Conservation (phyloP, 2,329 filamentous ascomycete genomes). For the Stagonosporopsis cucurbitacearum region DNA sequence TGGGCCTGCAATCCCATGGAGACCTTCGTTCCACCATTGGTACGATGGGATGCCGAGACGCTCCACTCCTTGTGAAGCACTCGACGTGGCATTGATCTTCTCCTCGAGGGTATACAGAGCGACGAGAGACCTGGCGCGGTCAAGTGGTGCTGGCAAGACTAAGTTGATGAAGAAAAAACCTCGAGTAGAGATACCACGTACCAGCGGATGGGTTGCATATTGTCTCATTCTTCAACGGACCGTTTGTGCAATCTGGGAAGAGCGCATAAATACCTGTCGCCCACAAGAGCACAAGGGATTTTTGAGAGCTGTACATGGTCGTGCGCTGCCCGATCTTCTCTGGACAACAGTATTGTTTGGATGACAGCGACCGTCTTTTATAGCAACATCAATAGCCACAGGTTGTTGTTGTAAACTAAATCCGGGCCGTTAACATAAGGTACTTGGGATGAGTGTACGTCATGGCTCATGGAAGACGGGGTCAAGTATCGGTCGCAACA, state of each 20-base stretch:
- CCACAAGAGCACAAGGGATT: constrained; percentile 14
- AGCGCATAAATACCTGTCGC: constrained; percentile 27
- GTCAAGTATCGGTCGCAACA: constrained; percentile 5
- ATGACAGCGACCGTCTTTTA: constrained; percentile 16
- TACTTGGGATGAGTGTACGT: constrained; percentile 19
- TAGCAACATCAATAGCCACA: constrained; percentile 29
- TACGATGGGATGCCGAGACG: constrained; percentile 66
- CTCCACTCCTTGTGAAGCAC: constrained; percentile 50
- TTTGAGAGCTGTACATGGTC: constrained; percentile 21
- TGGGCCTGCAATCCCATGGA: constrained; percentile 66
- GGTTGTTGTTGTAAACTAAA: constrained; percentile 1
- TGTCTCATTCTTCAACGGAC: constrained; percentile 57
- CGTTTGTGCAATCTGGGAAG: constrained; percentile 61
- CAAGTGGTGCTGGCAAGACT: constrained; percentile 28
- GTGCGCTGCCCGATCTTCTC: not conserved
- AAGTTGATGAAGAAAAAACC: not conserved
- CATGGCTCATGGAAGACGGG: constrained; percentile 16
- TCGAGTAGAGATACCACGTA: constrained; percentile 9
- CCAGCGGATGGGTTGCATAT: constrained; percentile 58
- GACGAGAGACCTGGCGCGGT: constrained; percentile 34
- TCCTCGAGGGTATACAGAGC: constrained; percentile 38
- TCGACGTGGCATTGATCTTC: constrained; percentile 62
- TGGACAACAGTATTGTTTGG: not conserved
- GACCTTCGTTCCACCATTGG: constrained; percentile 61
- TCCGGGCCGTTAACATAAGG: constrained; percentile 7